A percentile compares a stretch with the other conserved stretches of the same genome.
Conservation (phyloP, 768 basidiomycete species). For the Cantharellus anzutake region DNA sequence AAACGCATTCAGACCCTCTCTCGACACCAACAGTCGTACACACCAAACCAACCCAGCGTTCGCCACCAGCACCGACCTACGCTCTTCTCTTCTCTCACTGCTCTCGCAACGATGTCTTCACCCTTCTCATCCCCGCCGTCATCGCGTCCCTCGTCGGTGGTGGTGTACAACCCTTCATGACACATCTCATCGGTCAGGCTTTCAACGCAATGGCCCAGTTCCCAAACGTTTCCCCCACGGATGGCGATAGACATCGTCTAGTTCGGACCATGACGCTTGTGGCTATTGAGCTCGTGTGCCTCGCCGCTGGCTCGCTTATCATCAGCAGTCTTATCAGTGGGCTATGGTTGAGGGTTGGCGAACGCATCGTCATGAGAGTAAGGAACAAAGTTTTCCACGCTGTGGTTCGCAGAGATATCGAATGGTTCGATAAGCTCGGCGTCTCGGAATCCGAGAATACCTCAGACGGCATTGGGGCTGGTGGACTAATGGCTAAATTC, state of each 20-base stretch:
- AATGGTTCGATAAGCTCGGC: constrained; percentile 78
- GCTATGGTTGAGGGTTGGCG: constrained; percentile 80
- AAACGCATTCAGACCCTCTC: too few species aligned
- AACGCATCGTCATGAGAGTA: constrained; percentile 51
- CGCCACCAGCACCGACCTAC: constrained; percentile 31
- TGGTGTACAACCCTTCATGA: constrained; percentile 73
- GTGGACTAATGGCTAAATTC: constrained; percentile 87
- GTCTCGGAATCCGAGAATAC: constrained; percentile 20
- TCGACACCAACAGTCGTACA: too few species aligned
- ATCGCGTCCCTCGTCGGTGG: constrained; percentile 42
- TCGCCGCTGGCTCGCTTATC: constrained; percentile 45
- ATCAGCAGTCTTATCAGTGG: constrained; percentile 57
- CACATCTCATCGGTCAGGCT: constrained; percentile 53
- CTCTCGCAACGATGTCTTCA: constrained; percentile 32
- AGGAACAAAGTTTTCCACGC: constrained; percentile 48
- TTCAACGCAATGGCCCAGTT: constrained; percentile 55
- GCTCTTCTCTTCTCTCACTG: constrained; percentile 49
- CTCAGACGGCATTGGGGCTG: constrained; percentile 46
- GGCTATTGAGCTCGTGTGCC: constrained; percentile 43
- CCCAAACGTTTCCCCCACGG: constrained; percentile 21
- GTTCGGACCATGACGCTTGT: constrained; percentile 38
- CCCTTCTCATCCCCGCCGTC: constrained; percentile 45
- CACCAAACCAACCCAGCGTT: too few species aligned
- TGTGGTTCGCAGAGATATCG: constrained; percentile 51
- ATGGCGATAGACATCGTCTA: constrained; percentile 30